Percentiles rank a stretch among this genome's conserved stretches.
Evolutionary conservation across 208 protist genomes (phyloP).

Genomic region (Leishmania major): DNA sequence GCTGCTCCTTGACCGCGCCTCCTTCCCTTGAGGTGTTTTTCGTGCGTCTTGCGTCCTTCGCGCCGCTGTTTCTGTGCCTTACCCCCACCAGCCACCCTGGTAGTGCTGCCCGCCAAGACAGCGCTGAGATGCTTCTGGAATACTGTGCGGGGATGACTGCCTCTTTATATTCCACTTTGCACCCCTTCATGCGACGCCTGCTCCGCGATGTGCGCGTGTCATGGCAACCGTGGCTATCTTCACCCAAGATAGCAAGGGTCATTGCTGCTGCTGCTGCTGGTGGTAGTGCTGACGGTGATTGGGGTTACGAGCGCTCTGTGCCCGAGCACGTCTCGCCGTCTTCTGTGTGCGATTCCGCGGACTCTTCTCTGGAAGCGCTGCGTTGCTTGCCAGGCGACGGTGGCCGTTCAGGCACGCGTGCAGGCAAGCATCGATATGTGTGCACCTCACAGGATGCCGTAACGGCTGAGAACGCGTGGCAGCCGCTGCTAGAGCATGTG

Average conservation of each 20-base stretch:
- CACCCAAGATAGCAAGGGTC: neutral
- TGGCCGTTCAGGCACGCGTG: neutral
- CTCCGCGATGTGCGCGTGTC: conserved; percentile 15
- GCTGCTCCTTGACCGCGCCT: neutral
- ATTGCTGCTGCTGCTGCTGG: neutral
- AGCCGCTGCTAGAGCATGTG: conserved; percentile 13
- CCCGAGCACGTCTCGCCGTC: neutral
- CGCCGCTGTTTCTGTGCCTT: conserved; percentile 13
- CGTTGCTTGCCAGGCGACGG: neutral
- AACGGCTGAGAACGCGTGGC: neutral
- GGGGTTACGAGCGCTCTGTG: neutral
- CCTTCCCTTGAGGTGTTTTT: neutral
- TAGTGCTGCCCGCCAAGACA: neutral
- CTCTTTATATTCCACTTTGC: neutral
- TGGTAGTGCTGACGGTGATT: neutral
- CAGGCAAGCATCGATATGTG: neutral
- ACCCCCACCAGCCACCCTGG: neutral
- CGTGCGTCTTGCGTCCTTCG: neutral
- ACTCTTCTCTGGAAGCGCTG: neutral
- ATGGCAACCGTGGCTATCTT: conserved; percentile 25
- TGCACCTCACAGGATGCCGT: neutral
- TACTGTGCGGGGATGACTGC: neutral
- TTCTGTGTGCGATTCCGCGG: neutral
- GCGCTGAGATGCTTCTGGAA: neutral
- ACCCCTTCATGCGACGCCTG: conserved; percentile 5